These are phyloP conservation scores for Russula sp. DNA, from an alignment of 768 basidiomycete genomes.

Conservation along the genomic window DNA sequence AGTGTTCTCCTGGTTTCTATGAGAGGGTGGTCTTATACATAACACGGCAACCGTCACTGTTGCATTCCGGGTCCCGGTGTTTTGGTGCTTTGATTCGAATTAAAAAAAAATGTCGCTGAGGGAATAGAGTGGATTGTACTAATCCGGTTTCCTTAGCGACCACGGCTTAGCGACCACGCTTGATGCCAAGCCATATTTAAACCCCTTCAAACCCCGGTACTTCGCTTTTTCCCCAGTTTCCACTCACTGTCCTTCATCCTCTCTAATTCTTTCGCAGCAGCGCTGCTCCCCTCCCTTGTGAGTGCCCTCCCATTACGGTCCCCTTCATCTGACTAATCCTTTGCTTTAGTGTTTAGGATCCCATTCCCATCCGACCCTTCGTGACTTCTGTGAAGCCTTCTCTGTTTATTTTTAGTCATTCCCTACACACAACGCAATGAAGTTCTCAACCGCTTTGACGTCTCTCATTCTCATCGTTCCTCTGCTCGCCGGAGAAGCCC, in stretches of 20 bases:
- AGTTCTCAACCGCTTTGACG: slow-evolving; percentile 24
- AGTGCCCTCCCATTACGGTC: slow-evolving; percentile 29
- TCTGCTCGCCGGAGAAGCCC: slow-evolving; percentile 16
- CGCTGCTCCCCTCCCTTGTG: slow-evolving; percentile 44
- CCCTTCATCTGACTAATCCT: slow-evolving; percentile 17
- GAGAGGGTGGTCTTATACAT: slow-evolving; percentile 13
- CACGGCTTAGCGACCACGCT: background rate
- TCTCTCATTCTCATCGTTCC: slow-evolving; percentile 12
- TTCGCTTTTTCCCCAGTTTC: background rate
- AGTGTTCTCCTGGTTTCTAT: slow-evolving; percentile 23
- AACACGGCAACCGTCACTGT: slow-evolving; percentile 6
- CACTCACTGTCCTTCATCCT: slow-evolving; percentile 34
- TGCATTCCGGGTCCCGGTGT: slow-evolving; percentile 1
- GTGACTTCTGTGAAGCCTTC: slow-evolving; percentile 50
- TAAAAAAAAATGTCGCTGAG: background rate
- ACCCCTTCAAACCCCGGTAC: background rate
- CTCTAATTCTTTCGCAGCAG: slow-evolving; percentile 46
- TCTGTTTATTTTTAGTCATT: background rate
- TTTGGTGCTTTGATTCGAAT: slow-evolving; percentile 25
- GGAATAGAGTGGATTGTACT: background rate
- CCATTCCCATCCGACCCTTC: slow-evolving; percentile 38
- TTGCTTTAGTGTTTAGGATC: slow-evolving; percentile 36
- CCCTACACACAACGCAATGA: slow-evolving; percentile 26
- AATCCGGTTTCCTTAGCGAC: slow-evolving; percentile 20
- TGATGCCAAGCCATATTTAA: background rate